These are phyloP conservation scores for sunflower (Helianthus annuus) DNA, from an alignment of 129 eudicot genomes.

Conservation along the genomic window HanXRQr2.0-SUNRISE NC_035434.2:174600637-174601136, in stretches of 20 bases:
- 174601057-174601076: slow-evolving; percentile 46
- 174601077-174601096: slow-evolving; percentile 62
- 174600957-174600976: slow-evolving; percentile 61
- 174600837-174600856: slow-evolving; percentile 36
- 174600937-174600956: slow-evolving; percentile 47
- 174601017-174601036: slow-evolving; percentile 59
- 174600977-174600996: slow-evolving; percentile 58
- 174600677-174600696: slow-evolving; percentile 51
- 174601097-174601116: slow-evolving; percentile 48
- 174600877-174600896: slow-evolving; percentile 64
- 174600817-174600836: slow-evolving; percentile 58
- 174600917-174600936: slow-evolving; percentile 54
- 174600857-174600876: slow-evolving; percentile 56
- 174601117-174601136: slow-evolving; percentile 39
- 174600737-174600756: slow-evolving; percentile 39
- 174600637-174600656: slow-evolving; percentile 71
- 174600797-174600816: slow-evolving; percentile 68
- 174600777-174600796: slow-evolving; percentile 68
- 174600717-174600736: slow-evolving; percentile 45
- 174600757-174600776: slow-evolving; percentile 55
- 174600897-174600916: slow-evolving; percentile 53
- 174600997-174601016: slow-evolving; percentile 58
- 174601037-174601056: slow-evolving; percentile 43
- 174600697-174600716: slow-evolving; percentile 55
- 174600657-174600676: slow-evolving; percentile 48